Evolutionary conservation across 768 basidiomycete genomes (phyloP).

Genomic region (Boletus rex-veris): DNA sequence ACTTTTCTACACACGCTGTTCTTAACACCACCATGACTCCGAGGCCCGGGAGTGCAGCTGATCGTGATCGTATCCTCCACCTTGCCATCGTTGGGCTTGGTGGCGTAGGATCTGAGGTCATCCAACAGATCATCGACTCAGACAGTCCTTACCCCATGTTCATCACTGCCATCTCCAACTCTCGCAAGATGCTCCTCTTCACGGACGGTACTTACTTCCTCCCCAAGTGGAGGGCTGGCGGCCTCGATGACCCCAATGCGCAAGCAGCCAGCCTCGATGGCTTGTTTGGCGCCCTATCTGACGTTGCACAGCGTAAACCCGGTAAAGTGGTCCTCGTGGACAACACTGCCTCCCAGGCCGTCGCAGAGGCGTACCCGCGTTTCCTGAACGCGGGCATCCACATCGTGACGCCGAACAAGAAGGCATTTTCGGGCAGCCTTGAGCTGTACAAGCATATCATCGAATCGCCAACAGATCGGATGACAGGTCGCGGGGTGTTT

Average conservation of each 20-base stretch:
- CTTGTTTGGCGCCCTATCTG: conserved; percentile 41
- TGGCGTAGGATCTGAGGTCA: conserved; percentile 85
- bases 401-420: conserved; percentile 97
- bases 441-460: conserved; percentile 67
- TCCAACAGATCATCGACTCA: conserved; percentile 67
- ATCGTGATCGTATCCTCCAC: conserved; percentile 32
- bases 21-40: conserved; percentile 8
- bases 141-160: conserved; percentile 55
- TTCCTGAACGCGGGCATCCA: conserved; percentile 77
- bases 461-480: conserved; percentile 32
- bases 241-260: conserved; percentile 41
- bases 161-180: conserved; percentile 68
- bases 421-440: conserved; percentile 79
- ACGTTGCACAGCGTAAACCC: conserved; percentile 40
- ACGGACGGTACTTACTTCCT: conserved; percentile 41
- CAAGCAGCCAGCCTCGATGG: conserved; percentile 36
- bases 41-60: not conserved
- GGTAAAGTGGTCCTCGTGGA: conserved; percentile 76
- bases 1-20: conserved; percentile 1
- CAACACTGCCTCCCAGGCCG: conserved; percentile 82
- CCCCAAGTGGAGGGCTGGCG: conserved; percentile 42
- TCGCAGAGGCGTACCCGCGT: conserved; percentile 78
- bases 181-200: conserved; percentile 56
- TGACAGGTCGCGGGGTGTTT: conserved; percentile 49
- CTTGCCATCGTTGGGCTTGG: conserved; percentile 90